Percentiles rank a stretch among this genome's conserved stretches.
Conservation (phyloP, 2,329 filamentous ascomycete species). For the Dactylellina haptotyla region DNA sequence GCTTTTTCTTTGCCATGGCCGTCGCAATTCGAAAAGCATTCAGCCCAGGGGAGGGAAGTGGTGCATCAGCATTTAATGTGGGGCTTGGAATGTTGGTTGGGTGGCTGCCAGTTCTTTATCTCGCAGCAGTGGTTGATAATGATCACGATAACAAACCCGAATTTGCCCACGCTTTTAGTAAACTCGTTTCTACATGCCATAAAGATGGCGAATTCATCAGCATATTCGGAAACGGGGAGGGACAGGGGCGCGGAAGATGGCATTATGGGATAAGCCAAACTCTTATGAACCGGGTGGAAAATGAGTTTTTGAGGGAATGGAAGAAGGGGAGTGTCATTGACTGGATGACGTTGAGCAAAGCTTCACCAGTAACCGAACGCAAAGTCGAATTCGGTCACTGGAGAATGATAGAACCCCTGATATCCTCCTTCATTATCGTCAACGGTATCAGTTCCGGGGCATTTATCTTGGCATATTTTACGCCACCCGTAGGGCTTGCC, state of each 20-base stretch:
- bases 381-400: conserved; percentile 61
- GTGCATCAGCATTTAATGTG: conserved; percentile 40
- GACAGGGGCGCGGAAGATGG: conserved; percentile 61
- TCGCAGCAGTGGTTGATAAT: conserved; percentile 64
- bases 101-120: conserved; percentile 64
- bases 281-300: conserved; percentile 60
- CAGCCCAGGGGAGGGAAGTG: conserved; percentile 16
- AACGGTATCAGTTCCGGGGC: conserved; percentile 61
- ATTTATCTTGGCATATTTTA: conserved; percentile 63
- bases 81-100: conserved; percentile 59
- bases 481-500: conserved; percentile 64
- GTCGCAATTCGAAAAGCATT: conserved; percentile 49
- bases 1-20: conserved; percentile 49
- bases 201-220: conserved; percentile 40
- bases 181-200: conserved; percentile 56
- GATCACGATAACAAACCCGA: conserved; percentile 63
- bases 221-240: conserved; percentile 62
- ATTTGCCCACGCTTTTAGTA: conserved; percentile 62
- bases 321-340: conserved; percentile 4
- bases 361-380: conserved; percentile 1
- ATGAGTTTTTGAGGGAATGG: conserved; percentile 24
- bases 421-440: conserved; percentile 61
- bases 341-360: conserved; percentile 16
- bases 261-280: conserved; percentile 63
- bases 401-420: conserved; percentile 63